These are phyloP conservation scores for Blakeslea trispora DNA, from an alignment of 371 early-diverging fungal genomes.

Conservation along the genomic window DNA sequence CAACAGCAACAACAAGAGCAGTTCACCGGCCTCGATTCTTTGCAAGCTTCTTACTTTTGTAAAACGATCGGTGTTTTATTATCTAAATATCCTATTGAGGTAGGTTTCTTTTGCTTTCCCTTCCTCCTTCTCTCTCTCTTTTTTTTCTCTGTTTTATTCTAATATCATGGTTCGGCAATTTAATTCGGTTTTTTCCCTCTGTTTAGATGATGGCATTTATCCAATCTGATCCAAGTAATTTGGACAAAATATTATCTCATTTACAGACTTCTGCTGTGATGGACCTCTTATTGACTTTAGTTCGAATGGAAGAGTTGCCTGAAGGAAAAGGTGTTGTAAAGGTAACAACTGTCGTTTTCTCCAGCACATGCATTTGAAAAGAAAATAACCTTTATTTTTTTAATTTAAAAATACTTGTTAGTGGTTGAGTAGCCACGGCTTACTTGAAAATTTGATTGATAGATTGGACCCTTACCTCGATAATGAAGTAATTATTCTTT, in stretches of 20 bases:
- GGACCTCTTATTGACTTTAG: slow-evolving; percentile 86
- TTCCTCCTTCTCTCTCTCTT: too few relatives aligned
- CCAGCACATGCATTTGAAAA: too few relatives aligned
- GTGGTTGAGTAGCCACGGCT: slow-evolving; percentile 83
- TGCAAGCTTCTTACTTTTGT: slow-evolving; percentile 85
- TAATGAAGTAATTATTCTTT: slow-evolving; percentile 53
- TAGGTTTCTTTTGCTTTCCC: slow-evolving; percentile 33
- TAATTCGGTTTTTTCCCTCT: too few relatives aligned
- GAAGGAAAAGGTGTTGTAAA: slow-evolving; percentile 78
- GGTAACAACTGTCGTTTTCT: slow-evolving; percentile 55
- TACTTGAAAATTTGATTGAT: slow-evolving; percentile 75
- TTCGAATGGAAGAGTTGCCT: slow-evolving; percentile 85
- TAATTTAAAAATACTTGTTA: slow-evolving; percentile 7
- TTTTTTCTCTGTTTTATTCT: too few relatives aligned
- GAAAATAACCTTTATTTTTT: too few relatives aligned
- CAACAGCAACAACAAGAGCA: slow-evolving; percentile 4
- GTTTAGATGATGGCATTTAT: slow-evolving; percentile 66
- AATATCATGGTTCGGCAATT: too few relatives aligned
- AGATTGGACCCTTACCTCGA: slow-evolving; percentile 77
- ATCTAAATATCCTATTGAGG: slow-evolving; percentile 80
- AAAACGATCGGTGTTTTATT: slow-evolving; percentile 83
- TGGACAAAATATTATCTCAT: slow-evolving; percentile 67
- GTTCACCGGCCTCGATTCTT: slow-evolving; percentile 42
- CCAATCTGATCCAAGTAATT: slow-evolving; percentile 58
- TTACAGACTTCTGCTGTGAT: slow-evolving; percentile 82